These are phyloP conservation scores for Nemania diffusa DNA, from an alignment of 2,329 filamentous ascomycete genomes.

Conservation along the genomic window DNA sequence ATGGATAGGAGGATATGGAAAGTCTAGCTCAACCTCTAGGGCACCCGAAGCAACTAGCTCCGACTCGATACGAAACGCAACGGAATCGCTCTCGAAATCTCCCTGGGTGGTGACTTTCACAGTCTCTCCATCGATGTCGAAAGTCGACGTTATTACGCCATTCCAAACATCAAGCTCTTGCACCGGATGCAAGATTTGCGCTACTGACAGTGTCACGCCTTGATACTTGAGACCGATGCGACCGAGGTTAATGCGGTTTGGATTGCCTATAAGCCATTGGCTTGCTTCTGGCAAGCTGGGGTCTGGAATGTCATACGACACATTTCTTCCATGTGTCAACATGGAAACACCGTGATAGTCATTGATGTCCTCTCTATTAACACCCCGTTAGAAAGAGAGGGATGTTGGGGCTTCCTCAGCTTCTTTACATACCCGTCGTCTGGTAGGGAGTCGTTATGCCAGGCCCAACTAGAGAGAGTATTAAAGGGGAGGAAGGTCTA, in stretches of 20 bases:
- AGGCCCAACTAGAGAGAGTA: slow-evolving; percentile 47
- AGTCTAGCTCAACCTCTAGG: slow-evolving; percentile 55
- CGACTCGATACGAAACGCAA: slow-evolving; percentile 53
- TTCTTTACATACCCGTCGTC: slow-evolving; percentile 43
- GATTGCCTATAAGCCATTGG: slow-evolving; percentile 64
- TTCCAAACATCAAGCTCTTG: slow-evolving; percentile 54
- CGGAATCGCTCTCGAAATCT: slow-evolving; percentile 54
- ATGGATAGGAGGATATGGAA: slow-evolving; percentile 55
- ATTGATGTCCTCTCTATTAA: slow-evolving; percentile 41
- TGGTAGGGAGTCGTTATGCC: slow-evolving; percentile 52
- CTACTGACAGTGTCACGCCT: slow-evolving; percentile 45
- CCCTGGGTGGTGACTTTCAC: slow-evolving; percentile 53
- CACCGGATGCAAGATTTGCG: slow-evolving; percentile 44
- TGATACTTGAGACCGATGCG: slow-evolving; percentile 55
- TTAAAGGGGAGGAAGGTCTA: slow-evolving; percentile 46
- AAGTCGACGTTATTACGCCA: slow-evolving; percentile 54
- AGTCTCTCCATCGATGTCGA: slow-evolving; percentile 46
- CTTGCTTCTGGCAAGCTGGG: slow-evolving; percentile 52
- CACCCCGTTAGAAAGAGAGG: not conserved
- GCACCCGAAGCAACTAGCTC: slow-evolving; percentile 48
- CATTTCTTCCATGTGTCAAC: slow-evolving; percentile 52
- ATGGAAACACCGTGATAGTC: slow-evolving; percentile 51
- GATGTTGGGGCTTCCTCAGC: not conserved
- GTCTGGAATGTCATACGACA: slow-evolving; percentile 54
- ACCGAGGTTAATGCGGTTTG: slow-evolving; percentile 57